phyloP scores from a whole-genome alignment of 257 asterid genomes.

The Lavandula angustifolia region DNA sequence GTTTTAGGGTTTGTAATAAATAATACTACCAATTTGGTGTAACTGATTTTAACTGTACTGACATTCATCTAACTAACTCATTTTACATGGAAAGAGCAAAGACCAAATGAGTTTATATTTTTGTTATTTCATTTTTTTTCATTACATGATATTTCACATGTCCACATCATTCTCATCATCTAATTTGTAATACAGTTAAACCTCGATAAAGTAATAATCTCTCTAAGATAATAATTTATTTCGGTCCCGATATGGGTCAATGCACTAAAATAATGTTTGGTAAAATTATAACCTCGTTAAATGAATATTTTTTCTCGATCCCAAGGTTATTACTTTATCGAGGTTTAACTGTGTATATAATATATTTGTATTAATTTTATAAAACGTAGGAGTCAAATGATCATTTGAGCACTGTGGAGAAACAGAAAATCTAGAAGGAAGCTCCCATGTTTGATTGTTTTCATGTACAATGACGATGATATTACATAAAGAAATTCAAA shows the following conservation, averaged over 20 bases:
- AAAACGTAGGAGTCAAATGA: not conserved
- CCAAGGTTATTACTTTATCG: too few species aligned
- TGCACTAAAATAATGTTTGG: too few species aligned
- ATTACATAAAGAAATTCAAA: too few species aligned
- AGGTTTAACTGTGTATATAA: too few species aligned
- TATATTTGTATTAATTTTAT: too few species aligned
- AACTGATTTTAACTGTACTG: conserved; percentile 35
- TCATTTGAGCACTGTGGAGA: not conserved
- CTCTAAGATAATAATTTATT: too few species aligned
- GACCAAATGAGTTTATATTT: conserved; percentile 26
- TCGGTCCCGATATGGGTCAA: too few species aligned
- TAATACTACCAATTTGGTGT: conserved; percentile 29
- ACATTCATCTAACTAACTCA: conserved; percentile 24
- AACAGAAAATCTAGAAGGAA: not conserved
- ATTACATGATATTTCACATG: conserved; percentile 3
- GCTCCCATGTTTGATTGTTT: not conserved
- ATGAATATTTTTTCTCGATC: too few species aligned
- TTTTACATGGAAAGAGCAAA: conserved; percentile 35
- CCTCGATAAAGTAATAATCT: too few species aligned
- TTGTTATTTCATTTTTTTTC: conserved; percentile 4
- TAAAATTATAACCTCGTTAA: too few species aligned
- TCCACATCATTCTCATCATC: conserved; percentile 3
- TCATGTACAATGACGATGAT: too few species aligned
- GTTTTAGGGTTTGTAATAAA: conserved; percentile 30
- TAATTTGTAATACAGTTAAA: not conserved